Base-by-base conservation (phyloP, 2,329 filamentous ascomycete species). In the Fusarium anthophilum region DNA sequence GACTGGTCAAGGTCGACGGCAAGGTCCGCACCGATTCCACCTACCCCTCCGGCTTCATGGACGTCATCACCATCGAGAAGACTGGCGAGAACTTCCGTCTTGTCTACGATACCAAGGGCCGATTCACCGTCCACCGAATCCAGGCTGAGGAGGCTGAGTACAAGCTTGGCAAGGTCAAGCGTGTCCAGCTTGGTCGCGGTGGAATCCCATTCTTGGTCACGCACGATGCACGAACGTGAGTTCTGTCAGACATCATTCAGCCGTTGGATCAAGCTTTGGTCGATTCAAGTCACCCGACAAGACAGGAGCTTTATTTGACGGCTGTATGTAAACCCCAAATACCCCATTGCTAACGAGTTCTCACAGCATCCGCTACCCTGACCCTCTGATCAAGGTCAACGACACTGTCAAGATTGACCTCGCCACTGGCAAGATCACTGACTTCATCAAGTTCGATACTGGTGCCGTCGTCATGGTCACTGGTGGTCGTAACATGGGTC, bases 171-270 rank as follows among this genome's bases (percentile, higher is more conserved):
- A 99, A 98, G 92, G 96, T 99, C 90, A 98, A 98, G 94, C 93
- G 96, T 84, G 96, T 99, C 76, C 96, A 99, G 91, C 92, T 99
- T 83, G 96, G 96, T 91, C 96, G 95, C 88, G 97, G 96, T 89
- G 96, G 95, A 90, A 97, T 99, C 92, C 96, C 96, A 97, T 99
- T 98, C 95, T 98, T 98, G 95, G 96, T 99, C 94, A 99, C 96
- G 95, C 96, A 99, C 94, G 96, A 99, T 96, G 96, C 96, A 89
- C 93, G 96, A 95, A 99, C 96, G 96, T 99, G 91, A 98, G 96
- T 98, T 93, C 91, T 93, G 88, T 91, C 89, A 91, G 88, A 93
- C 93, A 94, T 98, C 95, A 96, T 95, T 98, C 96, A 98, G 96
- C 92, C 96, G 96, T 98, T 98, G 96, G 94, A 96, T 94, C 94